Base-by-base conservation (phyloP, 345 rosid genomes). In the Gossypioides kirkii region DNA sequence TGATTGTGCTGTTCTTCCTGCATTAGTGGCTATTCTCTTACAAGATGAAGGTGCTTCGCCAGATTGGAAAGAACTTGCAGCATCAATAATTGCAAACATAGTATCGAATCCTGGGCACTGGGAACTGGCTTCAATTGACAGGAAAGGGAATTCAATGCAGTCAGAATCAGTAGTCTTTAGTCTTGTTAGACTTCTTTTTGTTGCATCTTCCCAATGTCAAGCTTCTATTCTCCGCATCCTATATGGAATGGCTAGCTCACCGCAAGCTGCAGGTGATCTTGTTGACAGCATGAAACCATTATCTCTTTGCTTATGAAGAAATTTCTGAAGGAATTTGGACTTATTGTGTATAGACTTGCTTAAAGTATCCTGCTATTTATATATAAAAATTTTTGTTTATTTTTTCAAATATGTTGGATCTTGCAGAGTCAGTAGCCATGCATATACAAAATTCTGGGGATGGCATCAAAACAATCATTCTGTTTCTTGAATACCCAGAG, bases 91-190 rank as follows among this genome's bases (percentile, higher is more conserved):
- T 8, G 85, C 83, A 55, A 84, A 84, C 26, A 76, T 81, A 64
- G 87, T 77, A 46, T 84, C 82, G 25, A 81, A 81, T 81, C 82
- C 81, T 64, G 85, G 85, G 53, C 80, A 64, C 71, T 84, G 87
- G 87, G 85, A 84, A 71, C 79, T 81, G 69, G 83, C 85, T 54
- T 41, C 60, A 74, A 78, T 71, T 18, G 83, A 84, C 79, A 75
- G 71, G 65, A 26, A 76, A 65, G 83, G 87, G 62, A 68, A 81
- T 66, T 77, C 73, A 28, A 68, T 84, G 85, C 87, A 81, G 69
- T 79, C 83, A 25, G 75, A 75, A 74, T 60, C 77, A 41, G 73
- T 81, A 10, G 74, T 84, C 52, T 25, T 46, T 10, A n/a, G 59
- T n/a, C 76, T 84, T 56, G 60, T 81, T 70, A 60, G 79, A 71